Conservation (phyloP, 2,329 filamentous ascomycete species). For the Diplodia intermedia region DNA sequence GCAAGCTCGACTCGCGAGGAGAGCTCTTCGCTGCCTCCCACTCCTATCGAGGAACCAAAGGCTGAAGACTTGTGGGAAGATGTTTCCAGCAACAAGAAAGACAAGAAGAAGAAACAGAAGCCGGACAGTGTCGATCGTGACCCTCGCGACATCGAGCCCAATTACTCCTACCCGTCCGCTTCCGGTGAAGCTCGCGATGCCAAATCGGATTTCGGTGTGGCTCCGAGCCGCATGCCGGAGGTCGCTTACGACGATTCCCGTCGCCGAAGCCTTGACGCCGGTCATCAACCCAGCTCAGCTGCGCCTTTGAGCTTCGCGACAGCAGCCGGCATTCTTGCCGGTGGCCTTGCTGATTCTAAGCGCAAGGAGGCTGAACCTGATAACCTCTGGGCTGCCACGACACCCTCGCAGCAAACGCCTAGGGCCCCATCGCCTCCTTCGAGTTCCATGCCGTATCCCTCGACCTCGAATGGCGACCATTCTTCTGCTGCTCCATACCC, state of each 20-base stretch:
- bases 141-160: conserved; percentile 39
- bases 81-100: conserved; percentile 37
- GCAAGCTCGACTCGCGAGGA: conserved; percentile 22
- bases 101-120: conserved; percentile 44
- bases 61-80: conserved; percentile 28
- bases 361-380: conserved; percentile 16
- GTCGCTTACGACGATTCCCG: neutral
- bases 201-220: conserved; percentile 11
- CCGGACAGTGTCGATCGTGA: conserved; percentile 46
- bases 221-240: conserved; percentile 9
- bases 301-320: conserved; percentile 18
- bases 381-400: conserved; percentile 4
- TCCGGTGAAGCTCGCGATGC: conserved; percentile 16
- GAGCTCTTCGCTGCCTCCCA: conserved; percentile 13
- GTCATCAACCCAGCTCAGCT: neutral
- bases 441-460: conserved; percentile 3
- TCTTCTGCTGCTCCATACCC: neutral
- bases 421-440: conserved; percentile 4
- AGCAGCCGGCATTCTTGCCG: conserved; percentile 19
- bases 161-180: neutral
- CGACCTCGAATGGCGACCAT: conserved; percentile 12
- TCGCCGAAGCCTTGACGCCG: conserved; percentile 8
- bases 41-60: conserved; percentile 34
- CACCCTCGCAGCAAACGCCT: neutral
- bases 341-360: conserved; percentile 11